A percentile compares a stretch with the other conserved stretches of the same genome.
phyloP scores from a whole-genome alignment of 2,329 filamentous ascomycete genomes.

The Aspergillus aculeatus region DNA sequence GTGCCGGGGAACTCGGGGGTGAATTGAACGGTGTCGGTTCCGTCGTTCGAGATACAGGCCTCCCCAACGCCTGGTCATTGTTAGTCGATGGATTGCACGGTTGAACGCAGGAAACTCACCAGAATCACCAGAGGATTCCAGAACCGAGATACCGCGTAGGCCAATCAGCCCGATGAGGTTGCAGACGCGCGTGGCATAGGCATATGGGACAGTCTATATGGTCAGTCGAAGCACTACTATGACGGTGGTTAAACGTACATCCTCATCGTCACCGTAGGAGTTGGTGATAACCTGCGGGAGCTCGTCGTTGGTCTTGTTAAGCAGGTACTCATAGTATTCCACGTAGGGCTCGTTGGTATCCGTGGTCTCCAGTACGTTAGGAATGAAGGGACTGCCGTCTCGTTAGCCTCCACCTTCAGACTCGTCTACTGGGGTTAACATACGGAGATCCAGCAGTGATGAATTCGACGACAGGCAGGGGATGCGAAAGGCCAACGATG shows the following conservation, averaged over 20 bases:
- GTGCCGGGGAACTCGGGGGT: conserved; percentile 63
- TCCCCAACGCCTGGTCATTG: neutral
- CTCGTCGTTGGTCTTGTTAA: conserved; percentile 46
- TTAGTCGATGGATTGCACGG: neutral
- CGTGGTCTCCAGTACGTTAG: conserved; percentile 43
- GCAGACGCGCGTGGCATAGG: conserved; percentile 63
- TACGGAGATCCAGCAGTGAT: conserved; percentile 9
- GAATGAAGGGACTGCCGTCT: conserved; percentile 46
- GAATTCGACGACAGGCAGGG: conserved; percentile 47
- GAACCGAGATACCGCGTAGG: conserved; percentile 64
- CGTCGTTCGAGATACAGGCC: conserved; percentile 26
- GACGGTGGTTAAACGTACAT: conserved; percentile 11
- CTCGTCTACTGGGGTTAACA: neutral
- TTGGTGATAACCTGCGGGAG: conserved; percentile 64
- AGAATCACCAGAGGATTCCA: conserved; percentile 61
- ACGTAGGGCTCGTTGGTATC: conserved; percentile 69
- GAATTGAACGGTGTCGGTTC: conserved; percentile 55
- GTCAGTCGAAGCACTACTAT: neutral
- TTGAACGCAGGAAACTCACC: conserved; percentile 12
- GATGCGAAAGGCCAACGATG: conserved; percentile 55
- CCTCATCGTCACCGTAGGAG: conserved; percentile 66
- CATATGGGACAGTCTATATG: conserved; percentile 57
- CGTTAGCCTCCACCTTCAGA: neutral
- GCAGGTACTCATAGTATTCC: conserved; percentile 59
- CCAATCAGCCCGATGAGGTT: conserved; percentile 64